Evolutionary conservation across 1,139 yeast species (phyloP).

Genomic region (Taphrina communis): DNA sequence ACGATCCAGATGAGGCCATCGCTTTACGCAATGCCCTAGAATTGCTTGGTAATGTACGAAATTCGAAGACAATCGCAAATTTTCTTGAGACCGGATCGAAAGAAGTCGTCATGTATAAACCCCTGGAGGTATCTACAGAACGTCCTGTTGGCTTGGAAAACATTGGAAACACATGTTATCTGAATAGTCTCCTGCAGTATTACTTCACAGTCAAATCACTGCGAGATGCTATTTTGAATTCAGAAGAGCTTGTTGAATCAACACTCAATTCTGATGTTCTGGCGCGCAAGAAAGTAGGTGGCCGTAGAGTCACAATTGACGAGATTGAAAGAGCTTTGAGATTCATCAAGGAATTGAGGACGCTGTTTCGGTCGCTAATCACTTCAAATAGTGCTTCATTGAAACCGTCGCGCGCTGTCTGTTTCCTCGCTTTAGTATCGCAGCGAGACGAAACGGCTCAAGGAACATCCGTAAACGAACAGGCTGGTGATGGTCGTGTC

Average conservation of each 20-base stretch:
- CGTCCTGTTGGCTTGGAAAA: conserved; percentile 85
- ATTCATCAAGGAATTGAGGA: conserved; percentile 73
- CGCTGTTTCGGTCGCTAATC: conserved; percentile 72
- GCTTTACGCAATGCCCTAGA: conserved; percentile 58
- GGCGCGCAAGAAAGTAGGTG: conserved; percentile 69
- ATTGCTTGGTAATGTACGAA: conserved; percentile 59
- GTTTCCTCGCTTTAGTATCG: conserved; percentile 74
- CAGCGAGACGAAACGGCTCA: conserved; percentile 45
- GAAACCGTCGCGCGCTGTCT: conserved; percentile 81
- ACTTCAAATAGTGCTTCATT: conserved; percentile 68
- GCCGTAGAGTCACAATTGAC: conserved; percentile 70
- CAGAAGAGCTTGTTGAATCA: conserved; percentile 53
- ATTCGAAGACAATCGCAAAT: conserved; percentile 47
- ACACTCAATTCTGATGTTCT: conserved; percentile 48
- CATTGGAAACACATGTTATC: conserved; percentile 90
- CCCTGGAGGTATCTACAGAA: conserved; percentile 50
- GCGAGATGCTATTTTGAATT: conserved; percentile 67
- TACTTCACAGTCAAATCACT: conserved; percentile 85
- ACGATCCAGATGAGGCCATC: conserved; percentile 48
- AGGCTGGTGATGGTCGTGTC: background rate
- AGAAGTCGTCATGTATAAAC: conserved; percentile 34
- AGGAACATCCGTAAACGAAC: background rate
- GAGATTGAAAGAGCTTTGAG: conserved; percentile 84
- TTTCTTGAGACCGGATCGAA: conserved; percentile 48
- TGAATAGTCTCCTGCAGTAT: conserved; percentile 81